Conservation (phyloP, 2,329 filamentous ascomycete species). For the Pseudogymnoascus verrucosus region DNA sequence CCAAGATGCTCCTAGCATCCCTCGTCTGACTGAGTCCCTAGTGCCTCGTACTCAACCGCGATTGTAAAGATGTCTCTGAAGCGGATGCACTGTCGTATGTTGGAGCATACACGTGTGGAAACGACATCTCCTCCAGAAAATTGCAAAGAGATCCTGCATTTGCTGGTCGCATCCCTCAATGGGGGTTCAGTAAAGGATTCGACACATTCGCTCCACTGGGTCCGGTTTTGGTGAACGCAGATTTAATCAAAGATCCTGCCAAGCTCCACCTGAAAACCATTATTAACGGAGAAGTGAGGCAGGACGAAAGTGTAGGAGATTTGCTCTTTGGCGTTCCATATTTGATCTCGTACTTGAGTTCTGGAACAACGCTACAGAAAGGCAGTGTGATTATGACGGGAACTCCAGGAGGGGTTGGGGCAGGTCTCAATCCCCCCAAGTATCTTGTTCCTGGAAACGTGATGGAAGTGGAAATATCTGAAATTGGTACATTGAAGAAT, state of each 20-base stretch:
- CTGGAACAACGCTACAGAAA: conserved; percentile 32
- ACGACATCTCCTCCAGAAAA: conserved; percentile 35
- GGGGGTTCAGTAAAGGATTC: conserved; percentile 37
- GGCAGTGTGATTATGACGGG: conserved; percentile 36
- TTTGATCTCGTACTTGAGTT: conserved; percentile 28
- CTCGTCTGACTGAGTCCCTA: background rate
- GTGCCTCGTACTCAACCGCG: conserved; percentile 32
- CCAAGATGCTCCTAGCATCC: background rate
- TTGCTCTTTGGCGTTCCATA: conserved; percentile 38
- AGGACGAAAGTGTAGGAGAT: conserved; percentile 39
- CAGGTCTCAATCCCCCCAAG: conserved; percentile 31
- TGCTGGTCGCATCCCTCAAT: conserved; percentile 36
- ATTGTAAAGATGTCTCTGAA: conserved; percentile 33
- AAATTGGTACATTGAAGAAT: conserved; percentile 18
- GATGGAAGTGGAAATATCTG: conserved; percentile 16
- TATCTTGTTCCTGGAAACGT: conserved; percentile 15
- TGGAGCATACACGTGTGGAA: conserved; percentile 34
- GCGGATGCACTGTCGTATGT: conserved; percentile 32
- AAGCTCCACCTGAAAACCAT: conserved; percentile 37
- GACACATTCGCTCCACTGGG: conserved; percentile 36
- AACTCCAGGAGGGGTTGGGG: conserved; percentile 35
- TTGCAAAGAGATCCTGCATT: conserved; percentile 32
- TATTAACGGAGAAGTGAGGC: conserved; percentile 35
- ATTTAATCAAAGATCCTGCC: conserved; percentile 13
- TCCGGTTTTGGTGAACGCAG: conserved; percentile 30